Evolutionary conservation across 768 basidiomycete species (phyloP).

Genomic region (Termitomyces sp.): DNA sequence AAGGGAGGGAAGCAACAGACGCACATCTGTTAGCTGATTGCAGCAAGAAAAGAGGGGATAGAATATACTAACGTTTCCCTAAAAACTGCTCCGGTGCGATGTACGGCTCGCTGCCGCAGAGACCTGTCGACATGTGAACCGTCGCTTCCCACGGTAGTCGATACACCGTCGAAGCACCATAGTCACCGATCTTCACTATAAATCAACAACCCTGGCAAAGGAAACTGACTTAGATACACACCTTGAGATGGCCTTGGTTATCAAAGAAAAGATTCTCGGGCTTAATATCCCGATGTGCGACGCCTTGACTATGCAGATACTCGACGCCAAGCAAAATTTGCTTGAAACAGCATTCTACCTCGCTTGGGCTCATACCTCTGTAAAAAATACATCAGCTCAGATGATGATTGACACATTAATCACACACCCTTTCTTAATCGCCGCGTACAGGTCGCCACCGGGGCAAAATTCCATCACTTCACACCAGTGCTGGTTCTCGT

Average conservation of each 20-base stretch:
- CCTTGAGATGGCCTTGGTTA: conserved; percentile 89
- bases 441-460: conserved; percentile 96
- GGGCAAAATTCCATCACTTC: conserved; percentile 99
- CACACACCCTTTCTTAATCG: conserved; percentile 87
- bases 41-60: conserved; percentile 17
- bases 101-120: conserved; percentile 97
- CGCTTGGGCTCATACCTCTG: conserved; percentile 74
- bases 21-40: conserved; percentile 32
- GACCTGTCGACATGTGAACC: conserved; percentile 93
- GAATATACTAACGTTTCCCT: conserved; percentile 78
- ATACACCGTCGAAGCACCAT: conserved; percentile 98
- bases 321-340: conserved; percentile 85
- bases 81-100: conserved; percentile 98
- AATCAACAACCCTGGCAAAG: neutral
- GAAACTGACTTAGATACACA: conserved; percentile 22
- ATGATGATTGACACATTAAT: conserved; percentile 5
- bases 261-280: conserved; percentile 98
- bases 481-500: conserved; percentile 95
- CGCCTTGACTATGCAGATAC: conserved; percentile 94
- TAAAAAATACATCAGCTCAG: conserved; percentile 9
- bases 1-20: conserved; percentile 3
- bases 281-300: conserved; percentile 97
- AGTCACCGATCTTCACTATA: conserved; percentile 81
- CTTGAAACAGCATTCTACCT: conserved; percentile 97
- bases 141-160: conserved; percentile 97